phyloP scores from a whole-genome alignment of 83 land plant species.

The Thuja plicata region DNA sequence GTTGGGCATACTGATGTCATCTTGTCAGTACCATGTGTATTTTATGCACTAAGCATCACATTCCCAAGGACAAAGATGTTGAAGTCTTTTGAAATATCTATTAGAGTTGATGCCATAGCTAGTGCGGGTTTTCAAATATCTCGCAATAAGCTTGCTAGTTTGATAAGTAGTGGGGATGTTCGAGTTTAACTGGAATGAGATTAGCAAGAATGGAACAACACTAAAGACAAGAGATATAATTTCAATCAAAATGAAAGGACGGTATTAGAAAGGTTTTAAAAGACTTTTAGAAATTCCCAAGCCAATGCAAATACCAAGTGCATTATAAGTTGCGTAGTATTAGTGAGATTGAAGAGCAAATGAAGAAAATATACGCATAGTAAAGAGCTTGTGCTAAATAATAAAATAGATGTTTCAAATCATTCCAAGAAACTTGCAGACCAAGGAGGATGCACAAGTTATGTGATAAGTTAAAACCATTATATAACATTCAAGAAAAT shows the following conservation, averaged over 20 bases:
- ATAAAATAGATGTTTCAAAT: too few species aligned
- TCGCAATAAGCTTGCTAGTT: constrained; percentile 75
- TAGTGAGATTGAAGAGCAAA: too few species aligned
- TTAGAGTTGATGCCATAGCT: constrained; percentile 92
- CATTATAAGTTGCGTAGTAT: too few species aligned
- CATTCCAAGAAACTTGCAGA: too few species aligned
- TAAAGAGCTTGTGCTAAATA: too few species aligned
- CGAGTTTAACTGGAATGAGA: constrained; percentile 92
- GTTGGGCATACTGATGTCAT: constrained; percentile 74
- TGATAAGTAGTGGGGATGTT: constrained; percentile 89
- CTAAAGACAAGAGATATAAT: constrained; percentile 87
- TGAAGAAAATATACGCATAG: too few species aligned
- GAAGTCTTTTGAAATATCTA: constrained; percentile 85
- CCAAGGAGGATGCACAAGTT: too few species aligned
- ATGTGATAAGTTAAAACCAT: too few species aligned
- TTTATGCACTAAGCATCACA: constrained; percentile 86
- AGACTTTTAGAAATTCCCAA: too few species aligned
- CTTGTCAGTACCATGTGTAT: constrained; percentile 58
- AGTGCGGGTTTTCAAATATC: constrained; percentile 98
- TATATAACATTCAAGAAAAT: too few species aligned
- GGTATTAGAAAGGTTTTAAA: too few species aligned
- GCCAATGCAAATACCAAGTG: too few species aligned
- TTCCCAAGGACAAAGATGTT: constrained; percentile 78
- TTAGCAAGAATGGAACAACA: constrained; percentile 63
- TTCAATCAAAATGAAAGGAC: constrained; percentile 84